A percentile compares a stretch with the other conserved stretches of the same genome.
Conservation (phyloP, 129 eudicot genomes). For the Sambucus nigra region DNA sequence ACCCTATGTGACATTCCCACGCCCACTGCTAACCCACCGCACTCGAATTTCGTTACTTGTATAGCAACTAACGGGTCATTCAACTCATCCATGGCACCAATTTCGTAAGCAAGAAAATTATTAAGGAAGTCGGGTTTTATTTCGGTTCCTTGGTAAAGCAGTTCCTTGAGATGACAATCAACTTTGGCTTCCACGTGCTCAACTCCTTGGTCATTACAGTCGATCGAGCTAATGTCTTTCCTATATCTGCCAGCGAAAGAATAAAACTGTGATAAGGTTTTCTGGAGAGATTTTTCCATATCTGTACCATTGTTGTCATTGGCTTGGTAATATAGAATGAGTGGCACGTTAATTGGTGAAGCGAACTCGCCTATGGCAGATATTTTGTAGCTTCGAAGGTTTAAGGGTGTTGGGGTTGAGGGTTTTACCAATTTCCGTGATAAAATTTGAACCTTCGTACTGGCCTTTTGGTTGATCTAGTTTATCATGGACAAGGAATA, state of each 20-base stretch:
- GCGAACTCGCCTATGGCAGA: too few relatives aligned
- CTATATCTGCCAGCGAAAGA: constrained; percentile 9
- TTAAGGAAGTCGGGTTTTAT: constrained; percentile 3
- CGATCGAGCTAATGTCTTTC: not conserved
- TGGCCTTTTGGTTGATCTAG: too few relatives aligned
- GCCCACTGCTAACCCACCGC: constrained; percentile 37
- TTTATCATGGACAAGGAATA: too few relatives aligned
- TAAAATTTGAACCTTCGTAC: too few relatives aligned
- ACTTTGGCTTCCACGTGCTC: constrained; percentile 15
- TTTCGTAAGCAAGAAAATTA: constrained; percentile 17
- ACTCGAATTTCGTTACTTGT: constrained; percentile 31
- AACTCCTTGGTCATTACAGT: constrained; percentile 32
- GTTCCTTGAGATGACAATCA: constrained; percentile 9
- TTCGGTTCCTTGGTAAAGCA: not conserved
- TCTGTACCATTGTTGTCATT: too few relatives aligned
- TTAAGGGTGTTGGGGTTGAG: too few relatives aligned
- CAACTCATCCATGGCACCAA: constrained; percentile 22
- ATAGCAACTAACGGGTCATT: constrained; percentile 22
- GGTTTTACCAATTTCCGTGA: too few relatives aligned
- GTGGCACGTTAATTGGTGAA: too few relatives aligned
- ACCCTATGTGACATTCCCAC: constrained; percentile 32
- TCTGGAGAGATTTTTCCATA: not conserved
- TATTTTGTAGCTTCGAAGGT: too few relatives aligned
- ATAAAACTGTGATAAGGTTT: constrained; percentile 9
- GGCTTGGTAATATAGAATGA: too few relatives aligned